Evolutionary conservation across 2,329 filamentous ascomycete species (phyloP).

Genomic region (Penicillium hesseltinei): DNA sequence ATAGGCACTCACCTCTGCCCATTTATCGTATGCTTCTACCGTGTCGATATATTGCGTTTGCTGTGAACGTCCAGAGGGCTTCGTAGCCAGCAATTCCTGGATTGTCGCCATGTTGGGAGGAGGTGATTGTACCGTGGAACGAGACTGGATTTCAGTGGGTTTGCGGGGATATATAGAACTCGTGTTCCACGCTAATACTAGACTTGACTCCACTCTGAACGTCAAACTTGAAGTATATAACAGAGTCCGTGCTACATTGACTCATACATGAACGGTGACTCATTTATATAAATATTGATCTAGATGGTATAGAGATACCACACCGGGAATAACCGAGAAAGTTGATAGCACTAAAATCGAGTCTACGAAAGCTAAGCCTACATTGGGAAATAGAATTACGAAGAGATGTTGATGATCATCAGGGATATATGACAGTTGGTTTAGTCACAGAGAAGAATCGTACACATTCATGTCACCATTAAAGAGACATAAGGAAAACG

Average conservation of each 20-base stretch:
- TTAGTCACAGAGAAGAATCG: slow-evolving; percentile 21
- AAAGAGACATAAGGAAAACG: slow-evolving; percentile 19
- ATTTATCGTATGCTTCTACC: slow-evolving; percentile 39
- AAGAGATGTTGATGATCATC: slow-evolving; percentile 1
- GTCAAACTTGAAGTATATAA: background rate
- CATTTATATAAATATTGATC: background rate
- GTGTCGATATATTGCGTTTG: slow-evolving; percentile 34
- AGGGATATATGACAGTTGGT: slow-evolving; percentile 1
- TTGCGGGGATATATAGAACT: background rate
- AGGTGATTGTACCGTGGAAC: background rate
- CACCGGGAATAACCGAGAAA: background rate
- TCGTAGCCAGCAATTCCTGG: slow-evolving; percentile 16
- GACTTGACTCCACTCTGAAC: background rate
- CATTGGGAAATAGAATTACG: background rate
- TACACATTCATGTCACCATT: slow-evolving; percentile 30
- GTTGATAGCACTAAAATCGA: background rate
- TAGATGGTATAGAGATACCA: background rate
- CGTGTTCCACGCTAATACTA: background rate
- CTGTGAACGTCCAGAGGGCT: background rate
- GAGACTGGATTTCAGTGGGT: background rate
- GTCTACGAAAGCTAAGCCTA: background rate
- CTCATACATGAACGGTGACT: background rate
- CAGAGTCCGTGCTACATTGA: background rate
- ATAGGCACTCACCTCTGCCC: slow-evolving; percentile 32
- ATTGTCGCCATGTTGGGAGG: slow-evolving; percentile 22